phyloP scores from a whole-genome alignment of 2,329 filamentous ascomycete genomes.

The Trichoderma semiorbis region DNA sequence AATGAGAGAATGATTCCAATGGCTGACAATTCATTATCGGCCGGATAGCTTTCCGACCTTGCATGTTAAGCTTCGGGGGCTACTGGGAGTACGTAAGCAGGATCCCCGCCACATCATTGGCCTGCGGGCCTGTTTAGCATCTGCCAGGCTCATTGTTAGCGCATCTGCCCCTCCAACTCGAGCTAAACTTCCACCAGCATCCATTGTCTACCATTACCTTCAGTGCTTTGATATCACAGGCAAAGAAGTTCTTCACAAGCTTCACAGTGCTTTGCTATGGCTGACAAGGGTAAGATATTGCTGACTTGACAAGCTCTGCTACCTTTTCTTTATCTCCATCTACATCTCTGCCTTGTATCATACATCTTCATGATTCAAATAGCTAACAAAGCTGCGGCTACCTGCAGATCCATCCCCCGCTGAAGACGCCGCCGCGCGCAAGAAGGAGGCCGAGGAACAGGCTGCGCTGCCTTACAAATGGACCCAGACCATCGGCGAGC shows the following conservation, averaged over 20 bases:
- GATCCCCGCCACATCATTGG: background rate
- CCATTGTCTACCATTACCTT: constrained; percentile 14
- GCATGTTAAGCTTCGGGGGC: background rate
- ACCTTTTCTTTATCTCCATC: background rate
- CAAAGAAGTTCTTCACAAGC: background rate
- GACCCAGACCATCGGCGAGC: constrained; percentile 86
- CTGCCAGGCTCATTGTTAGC: background rate
- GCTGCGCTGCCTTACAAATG: constrained; percentile 93
- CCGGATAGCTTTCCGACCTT: constrained; percentile 17
- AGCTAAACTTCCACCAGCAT: constrained; percentile 24
- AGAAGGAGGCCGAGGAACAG: constrained; percentile 82
- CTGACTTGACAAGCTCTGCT: background rate
- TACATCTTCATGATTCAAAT: background rate
- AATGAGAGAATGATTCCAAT: background rate
- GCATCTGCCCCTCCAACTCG: constrained; percentile 23
- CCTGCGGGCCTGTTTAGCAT: background rate
- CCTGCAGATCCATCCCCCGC: constrained; percentile 50
- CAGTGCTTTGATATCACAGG: background rate
- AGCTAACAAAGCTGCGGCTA: constrained; percentile 11
- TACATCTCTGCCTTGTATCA: background rate
- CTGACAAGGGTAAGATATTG: constrained; percentile 38
- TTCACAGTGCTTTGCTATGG: constrained; percentile 31
- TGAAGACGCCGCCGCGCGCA: constrained; percentile 56
- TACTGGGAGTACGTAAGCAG: background rate
- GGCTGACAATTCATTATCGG: constrained; percentile 14